Conservation (phyloP, 768 basidiomycete genomes). For the Scleroderma bovista region DNA sequence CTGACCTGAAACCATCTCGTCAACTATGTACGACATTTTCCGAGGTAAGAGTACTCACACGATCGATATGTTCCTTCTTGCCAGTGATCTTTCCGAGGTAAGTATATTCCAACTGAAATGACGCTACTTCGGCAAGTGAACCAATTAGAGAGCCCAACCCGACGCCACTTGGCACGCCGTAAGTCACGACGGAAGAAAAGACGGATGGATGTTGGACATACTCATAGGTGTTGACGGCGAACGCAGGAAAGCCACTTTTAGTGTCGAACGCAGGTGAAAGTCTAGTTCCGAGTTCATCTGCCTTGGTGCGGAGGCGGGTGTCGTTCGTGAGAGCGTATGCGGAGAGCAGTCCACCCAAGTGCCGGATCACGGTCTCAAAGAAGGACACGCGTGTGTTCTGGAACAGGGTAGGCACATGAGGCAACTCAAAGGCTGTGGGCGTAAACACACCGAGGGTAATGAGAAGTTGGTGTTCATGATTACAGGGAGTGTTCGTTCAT, state of each 20-base stretch:
- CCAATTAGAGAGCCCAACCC: slow-evolving; percentile 31
- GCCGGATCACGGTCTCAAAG: slow-evolving; percentile 86
- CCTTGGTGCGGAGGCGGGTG: slow-evolving; percentile 54
- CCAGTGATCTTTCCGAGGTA: slow-evolving; percentile 79
- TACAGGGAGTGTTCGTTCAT: slow-evolving; percentile 52
- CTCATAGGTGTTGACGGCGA: slow-evolving; percentile 61
- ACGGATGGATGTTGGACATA: slow-evolving; percentile 22
- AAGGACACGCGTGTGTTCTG: slow-evolving; percentile 42
- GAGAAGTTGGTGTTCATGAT: slow-evolving; percentile 47
- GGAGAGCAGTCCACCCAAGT: slow-evolving; percentile 83
- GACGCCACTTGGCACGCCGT: neutral
- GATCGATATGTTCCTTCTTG: slow-evolving; percentile 54
- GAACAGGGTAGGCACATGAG: slow-evolving; percentile 2
- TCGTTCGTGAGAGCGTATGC: slow-evolving; percentile 75
- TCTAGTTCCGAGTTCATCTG: slow-evolving; percentile 71
- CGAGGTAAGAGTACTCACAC: slow-evolving; percentile 37
- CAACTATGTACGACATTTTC: neutral
- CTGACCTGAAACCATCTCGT: slow-evolving; percentile 34
- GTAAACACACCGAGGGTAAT: slow-evolving; percentile 34
- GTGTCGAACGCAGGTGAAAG: slow-evolving; percentile 72
- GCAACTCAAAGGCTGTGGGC: neutral
- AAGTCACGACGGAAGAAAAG: neutral
- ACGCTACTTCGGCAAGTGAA: slow-evolving; percentile 75
- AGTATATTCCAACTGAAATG: slow-evolving; percentile 77
- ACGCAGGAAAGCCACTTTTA: slow-evolving; percentile 64